Evolutionary conservation across 2,329 filamentous ascomycete genomes (phyloP).

Genomic region (Penicillium sp.): DNA sequence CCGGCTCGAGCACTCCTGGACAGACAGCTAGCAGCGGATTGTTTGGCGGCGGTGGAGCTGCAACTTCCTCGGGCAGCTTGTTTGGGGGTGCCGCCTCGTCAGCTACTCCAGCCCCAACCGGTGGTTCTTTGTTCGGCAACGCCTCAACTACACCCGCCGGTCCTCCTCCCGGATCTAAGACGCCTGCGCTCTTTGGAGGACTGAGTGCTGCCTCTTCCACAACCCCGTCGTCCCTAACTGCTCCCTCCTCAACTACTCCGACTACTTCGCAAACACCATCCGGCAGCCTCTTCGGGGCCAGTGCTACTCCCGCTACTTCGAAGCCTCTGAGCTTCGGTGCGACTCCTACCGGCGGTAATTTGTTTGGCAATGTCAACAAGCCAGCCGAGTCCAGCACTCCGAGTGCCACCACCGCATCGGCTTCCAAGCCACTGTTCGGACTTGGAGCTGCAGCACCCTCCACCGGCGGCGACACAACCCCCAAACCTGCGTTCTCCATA

Average conservation of each 20-base stretch:
- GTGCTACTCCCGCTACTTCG: slow-evolving; percentile 23
- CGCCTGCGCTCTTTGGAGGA: slow-evolving; percentile 31
- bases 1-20: slow-evolving; percentile 36
- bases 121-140: slow-evolving; percentile 40
- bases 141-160: slow-evolving; percentile 55
- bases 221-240: slow-evolving; percentile 24
- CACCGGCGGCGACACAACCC: slow-evolving; percentile 15
- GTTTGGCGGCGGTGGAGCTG: slow-evolving; percentile 29
- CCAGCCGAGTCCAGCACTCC: slow-evolving; percentile 33
- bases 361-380: slow-evolving; percentile 37
- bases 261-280: slow-evolving; percentile 32
- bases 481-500: slow-evolving; percentile 25
- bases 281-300: slow-evolving; percentile 33
- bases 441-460: slow-evolving; percentile 22
- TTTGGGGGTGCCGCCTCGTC: slow-evolving; percentile 31
- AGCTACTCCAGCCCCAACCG: slow-evolving; percentile 43
- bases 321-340: slow-evolving; percentile 34
- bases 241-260: slow-evolving; percentile 30
- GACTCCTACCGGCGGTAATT: slow-evolving; percentile 22
- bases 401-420: slow-evolving; percentile 25
- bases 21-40: slow-evolving; percentile 34
- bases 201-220: slow-evolving; percentile 29
- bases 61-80: slow-evolving; percentile 6
- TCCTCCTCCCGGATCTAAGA: slow-evolving; percentile 44
- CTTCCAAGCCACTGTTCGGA: slow-evolving; percentile 35